Base-by-base conservation (phyloP, 768 basidiomycete species). In the Termitomyces sp. region DNA sequence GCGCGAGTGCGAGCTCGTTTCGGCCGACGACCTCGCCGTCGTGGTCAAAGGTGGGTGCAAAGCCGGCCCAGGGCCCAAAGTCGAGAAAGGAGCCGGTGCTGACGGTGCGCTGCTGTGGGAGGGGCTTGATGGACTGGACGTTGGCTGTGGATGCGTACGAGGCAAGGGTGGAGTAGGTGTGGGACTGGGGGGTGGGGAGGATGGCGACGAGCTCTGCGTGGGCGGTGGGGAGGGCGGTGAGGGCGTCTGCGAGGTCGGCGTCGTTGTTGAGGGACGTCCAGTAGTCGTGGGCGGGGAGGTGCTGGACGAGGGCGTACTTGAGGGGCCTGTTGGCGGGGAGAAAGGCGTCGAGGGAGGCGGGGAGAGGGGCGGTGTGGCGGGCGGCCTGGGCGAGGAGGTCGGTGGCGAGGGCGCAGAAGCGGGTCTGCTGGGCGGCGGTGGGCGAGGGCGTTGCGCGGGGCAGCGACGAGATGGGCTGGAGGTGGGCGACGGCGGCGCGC, bases 11-110 rank as follows among this genome's bases (percentile, higher is more conserved):
- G 59, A 93, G 77, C 55, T 82, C 77, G 2, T 76, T 71, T 58
- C 84, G 79, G 4, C 91, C 91, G 6, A 92, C 74, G 67, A 90
- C 83, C 53, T 83, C 81, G n/a, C 86, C 86, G 61, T 90, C 87
- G 64, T 91, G 88, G 61, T 91, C 89, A 70, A 90, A 93, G 10
- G 80, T 76, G 1, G 92, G 92, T 0, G 92, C 91, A 72, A 94
- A 94, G 68, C 83, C 87, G 7, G 90, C 74, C 67, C 79, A 88
- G 12, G 81, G 79, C 0, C 92, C 92, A 67, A 94, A 94, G 71
- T 94, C 89, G 7, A 94, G 76, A 69, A 93, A 93, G 0, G 79
- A 72, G 57, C 89, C 90, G 32, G 85, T 79, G 48, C 84, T 81
- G 42, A 92, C 72, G 31, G 79, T 79, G 47, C 88, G 83, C 15